Base-by-base conservation (phyloP, 2,329 filamentous ascomycete species). In the Pseudogymnoascus sp. region DNA sequence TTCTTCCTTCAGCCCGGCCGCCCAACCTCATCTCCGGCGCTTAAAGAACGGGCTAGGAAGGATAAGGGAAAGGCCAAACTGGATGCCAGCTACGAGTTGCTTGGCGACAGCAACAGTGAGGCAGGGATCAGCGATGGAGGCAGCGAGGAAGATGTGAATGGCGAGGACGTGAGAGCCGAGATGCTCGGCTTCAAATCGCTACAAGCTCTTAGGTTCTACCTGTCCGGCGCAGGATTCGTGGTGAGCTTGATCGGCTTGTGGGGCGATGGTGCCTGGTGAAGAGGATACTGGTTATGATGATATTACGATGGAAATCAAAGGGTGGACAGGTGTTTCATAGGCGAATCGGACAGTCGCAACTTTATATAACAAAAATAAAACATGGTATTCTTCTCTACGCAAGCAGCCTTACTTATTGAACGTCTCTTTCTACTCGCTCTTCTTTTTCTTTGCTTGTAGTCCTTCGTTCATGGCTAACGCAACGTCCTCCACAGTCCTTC, bases 41-140 rank as follows among this genome's bases (percentile, higher is more conserved):
- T 55, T 55, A 74, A 64, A 79, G 79, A 64, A 64, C 31, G 59
- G 59, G 33, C 61, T 39, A 29, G 13, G 60, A 68, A 69, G 58
- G 60, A 61, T 7, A 70, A 69, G 60, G 59, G 58, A 13, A 66
- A 65, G 60, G n/a, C 27, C 21, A 68, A 69, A 65, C 83, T 90
- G 79, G 88, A 91, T 73, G 82, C 84, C 51, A 90, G 84, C 79
- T 90, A 89, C 75, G 87, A 91, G 75, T 83, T 89, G 8, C 77
- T 89, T 25, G 79, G 81, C 44, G 80, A 85, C 29, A 74, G 78
- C n/a, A 76, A 77, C 65, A 80, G 77, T 65, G 79, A 83, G 64
- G 70, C 70, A 17, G 67, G 55, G 38, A 76, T 75, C 58, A 77
- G 78, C 35, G 78, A 78, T 41, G 80, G 81, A 74, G 85, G 83